A percentile compares a stretch with the other conserved stretches of the same genome.
phyloP scores from a whole-genome alignment of 805 yeast genomes.

The Brettanomyces naardenensis region DNA sequence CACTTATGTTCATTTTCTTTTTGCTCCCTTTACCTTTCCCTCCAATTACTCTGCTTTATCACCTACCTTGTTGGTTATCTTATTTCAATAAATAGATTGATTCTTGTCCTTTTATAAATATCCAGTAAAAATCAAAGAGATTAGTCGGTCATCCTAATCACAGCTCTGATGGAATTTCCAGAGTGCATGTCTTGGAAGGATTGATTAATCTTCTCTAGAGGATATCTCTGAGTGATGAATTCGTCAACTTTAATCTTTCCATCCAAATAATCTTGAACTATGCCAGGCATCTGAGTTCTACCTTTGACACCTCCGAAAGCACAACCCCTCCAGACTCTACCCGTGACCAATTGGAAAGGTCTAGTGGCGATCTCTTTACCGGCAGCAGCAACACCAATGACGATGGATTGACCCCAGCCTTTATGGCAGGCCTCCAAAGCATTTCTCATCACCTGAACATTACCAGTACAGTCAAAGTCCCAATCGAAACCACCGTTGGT shows the following conservation, averaged over 20 bases:
- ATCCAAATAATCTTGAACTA: constrained; percentile 76
- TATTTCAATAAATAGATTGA: not conserved
- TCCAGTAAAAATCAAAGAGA: too few species aligned
- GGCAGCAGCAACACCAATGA: constrained; percentile 98
- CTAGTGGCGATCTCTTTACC: constrained; percentile 95
- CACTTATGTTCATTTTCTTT: constrained; percentile 1
- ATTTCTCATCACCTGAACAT: constrained; percentile 86
- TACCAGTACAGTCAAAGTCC: constrained; percentile 98
- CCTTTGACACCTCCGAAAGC: constrained; percentile 99
- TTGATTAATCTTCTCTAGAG: constrained; percentile 67
- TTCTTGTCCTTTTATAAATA: not conserved
- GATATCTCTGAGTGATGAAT: constrained; percentile 86
- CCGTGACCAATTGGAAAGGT: constrained; percentile 98
- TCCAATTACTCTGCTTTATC: not conserved
- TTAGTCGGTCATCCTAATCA: constrained; percentile 28
- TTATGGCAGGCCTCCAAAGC: constrained; percentile 97
- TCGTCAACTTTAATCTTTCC: constrained; percentile 88
- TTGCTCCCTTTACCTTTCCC: not conserved
- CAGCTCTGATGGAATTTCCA: constrained; percentile 93
- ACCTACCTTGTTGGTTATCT: not conserved
- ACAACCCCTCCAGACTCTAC: constrained; percentile 98
- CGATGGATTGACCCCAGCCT: constrained; percentile 96
- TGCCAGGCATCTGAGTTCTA: constrained; percentile 86
- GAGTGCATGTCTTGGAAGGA: constrained; percentile 94
- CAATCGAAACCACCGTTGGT: constrained; percentile 97